phyloP scores from a whole-genome alignment of 192 early-diverging fungal species.

The Phycomyces blakesleeanus region DNA sequence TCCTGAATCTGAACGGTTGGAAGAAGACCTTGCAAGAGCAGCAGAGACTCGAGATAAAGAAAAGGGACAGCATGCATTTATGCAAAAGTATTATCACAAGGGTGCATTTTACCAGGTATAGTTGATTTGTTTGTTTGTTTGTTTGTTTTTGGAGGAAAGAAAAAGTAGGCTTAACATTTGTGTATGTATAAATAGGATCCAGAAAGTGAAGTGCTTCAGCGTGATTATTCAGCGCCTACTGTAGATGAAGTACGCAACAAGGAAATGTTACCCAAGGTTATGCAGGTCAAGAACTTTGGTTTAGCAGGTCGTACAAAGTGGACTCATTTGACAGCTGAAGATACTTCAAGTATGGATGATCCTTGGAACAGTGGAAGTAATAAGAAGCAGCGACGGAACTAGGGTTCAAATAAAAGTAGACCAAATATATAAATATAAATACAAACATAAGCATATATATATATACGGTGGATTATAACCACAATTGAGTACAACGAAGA shows the following conservation, averaged over 20 bases:
- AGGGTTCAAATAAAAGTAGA: background rate
- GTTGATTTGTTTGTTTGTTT: too few relatives aligned
- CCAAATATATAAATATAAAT: too few relatives aligned
- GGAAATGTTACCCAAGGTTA: conserved; percentile 74
- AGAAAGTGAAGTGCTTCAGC: conserved; percentile 51
- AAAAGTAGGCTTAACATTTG: background rate
- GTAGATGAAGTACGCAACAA: conserved; percentile 59
- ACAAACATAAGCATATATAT: too few relatives aligned
- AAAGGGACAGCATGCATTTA: conserved; percentile 51
- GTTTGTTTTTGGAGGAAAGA: background rate
- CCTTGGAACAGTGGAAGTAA: conserved; percentile 19
- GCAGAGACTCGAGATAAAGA: conserved; percentile 60
- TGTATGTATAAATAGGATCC: conserved; percentile 33
- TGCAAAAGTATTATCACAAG: conserved; percentile 85
- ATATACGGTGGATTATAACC: too few relatives aligned
- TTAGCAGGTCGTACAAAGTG: conserved; percentile 81
- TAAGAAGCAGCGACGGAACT: background rate
- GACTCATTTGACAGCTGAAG: conserved; percentile 80
- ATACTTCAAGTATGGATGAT: conserved; percentile 54
- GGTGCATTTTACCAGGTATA: conserved; percentile 83
- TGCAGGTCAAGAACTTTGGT: conserved; percentile 93
- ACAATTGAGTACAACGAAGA: too few relatives aligned
- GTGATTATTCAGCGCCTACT: conserved; percentile 72
- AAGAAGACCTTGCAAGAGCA: conserved; percentile 65
- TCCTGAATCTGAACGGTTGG: conserved; percentile 77